phyloP scores from a whole-genome alignment of 1,139 yeast species.

The Diutina siamensis region DNA sequence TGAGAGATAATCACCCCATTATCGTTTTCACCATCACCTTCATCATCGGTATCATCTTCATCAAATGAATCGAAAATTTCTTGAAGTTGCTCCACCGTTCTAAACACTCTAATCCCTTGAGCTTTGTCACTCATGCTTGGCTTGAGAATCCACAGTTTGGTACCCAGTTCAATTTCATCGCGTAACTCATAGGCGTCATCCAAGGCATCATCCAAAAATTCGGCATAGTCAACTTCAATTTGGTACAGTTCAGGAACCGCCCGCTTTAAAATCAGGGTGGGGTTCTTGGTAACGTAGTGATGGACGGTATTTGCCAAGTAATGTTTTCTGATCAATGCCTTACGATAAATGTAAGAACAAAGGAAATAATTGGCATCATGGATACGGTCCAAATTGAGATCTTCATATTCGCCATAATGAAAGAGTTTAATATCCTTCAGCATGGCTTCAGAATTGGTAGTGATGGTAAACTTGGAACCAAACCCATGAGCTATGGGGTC shows the following conservation, averaged over 20 bases:
- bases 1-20: conserved; percentile 75
- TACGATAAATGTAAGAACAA: conserved; percentile 71
- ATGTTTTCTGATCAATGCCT: conserved; percentile 84
- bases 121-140: conserved; percentile 98
- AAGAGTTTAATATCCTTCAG: conserved; percentile 25
- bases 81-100: conserved; percentile 69
- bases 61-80: conserved; percentile 72
- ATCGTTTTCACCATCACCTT: conserved; percentile 21
- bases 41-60: conserved; percentile 23
- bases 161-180: conserved; percentile 54
- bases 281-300: conserved; percentile 63
- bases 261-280: conserved; percentile 43
- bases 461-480: background rate
- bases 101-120: conserved; percentile 82
- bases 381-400: conserved; percentile 61
- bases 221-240: conserved; percentile 92
- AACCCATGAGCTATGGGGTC: background rate
- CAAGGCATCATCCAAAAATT: conserved; percentile 82
- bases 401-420: conserved; percentile 88
- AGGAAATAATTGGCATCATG: conserved; percentile 35
- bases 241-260: conserved; percentile 71
- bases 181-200: conserved; percentile 87
- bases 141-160: conserved; percentile 76
- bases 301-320: conserved; percentile 73
- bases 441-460: background rate